phyloP scores from a whole-genome alignment of 805 yeast genomes.

The Sugiyamaella chiloensis region DNA sequence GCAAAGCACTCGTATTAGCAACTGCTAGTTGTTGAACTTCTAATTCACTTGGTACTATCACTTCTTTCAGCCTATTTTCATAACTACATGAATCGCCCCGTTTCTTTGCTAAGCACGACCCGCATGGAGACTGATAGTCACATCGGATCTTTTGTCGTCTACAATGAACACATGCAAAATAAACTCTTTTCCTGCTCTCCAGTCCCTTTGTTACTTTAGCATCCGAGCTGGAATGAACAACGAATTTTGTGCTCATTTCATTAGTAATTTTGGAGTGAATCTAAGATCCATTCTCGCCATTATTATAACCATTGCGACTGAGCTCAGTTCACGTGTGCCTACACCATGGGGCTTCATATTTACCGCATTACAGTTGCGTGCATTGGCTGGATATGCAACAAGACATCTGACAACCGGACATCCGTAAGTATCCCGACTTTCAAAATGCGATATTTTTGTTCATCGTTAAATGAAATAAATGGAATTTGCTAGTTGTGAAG shows the following conservation, averaged over 20 bases:
- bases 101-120: constrained; percentile 3
- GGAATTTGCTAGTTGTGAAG: too few species aligned
- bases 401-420: too few species aligned
- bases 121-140: constrained; percentile 12
- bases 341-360: not conserved
- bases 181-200: constrained; percentile 9
- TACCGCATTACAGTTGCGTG: too few species aligned
- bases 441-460: too few species aligned
- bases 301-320: not conserved
- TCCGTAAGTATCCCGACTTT: too few species aligned
- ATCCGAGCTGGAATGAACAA: constrained; percentile 12
- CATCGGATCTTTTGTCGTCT: constrained; percentile 9
- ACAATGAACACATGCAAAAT: constrained; percentile 11
- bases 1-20: too few species aligned
- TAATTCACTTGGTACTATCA: not conserved
- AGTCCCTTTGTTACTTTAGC: constrained; percentile 15
- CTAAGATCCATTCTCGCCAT: not conserved
- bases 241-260: constrained; percentile 8
- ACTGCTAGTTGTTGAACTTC: too few species aligned
- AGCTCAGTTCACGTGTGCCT: not conserved
- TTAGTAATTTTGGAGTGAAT: too few species aligned
- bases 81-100: constrained; percentile 6
- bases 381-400: too few species aligned
- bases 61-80: not conserved
- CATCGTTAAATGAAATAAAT: too few species aligned